Conservation (phyloP, 2,329 filamentous ascomycete genomes). For the Tolypocladium inflatum region DNA sequence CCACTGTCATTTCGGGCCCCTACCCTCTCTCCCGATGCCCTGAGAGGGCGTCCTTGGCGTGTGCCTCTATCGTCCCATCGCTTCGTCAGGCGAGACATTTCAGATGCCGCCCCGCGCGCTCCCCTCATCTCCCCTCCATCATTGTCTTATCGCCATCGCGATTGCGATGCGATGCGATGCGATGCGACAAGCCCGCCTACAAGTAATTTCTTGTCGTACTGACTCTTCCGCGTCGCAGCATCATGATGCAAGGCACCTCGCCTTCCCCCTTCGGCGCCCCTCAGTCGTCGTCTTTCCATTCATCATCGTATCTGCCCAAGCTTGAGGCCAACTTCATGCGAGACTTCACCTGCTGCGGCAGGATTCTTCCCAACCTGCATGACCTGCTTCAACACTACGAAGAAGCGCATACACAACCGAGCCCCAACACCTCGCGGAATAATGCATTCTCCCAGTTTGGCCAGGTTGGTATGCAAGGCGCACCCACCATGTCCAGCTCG, state of each 20-base stretch:
- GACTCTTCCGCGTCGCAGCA: slow-evolving; percentile 40
- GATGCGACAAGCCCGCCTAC: neutral
- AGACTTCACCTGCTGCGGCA: slow-evolving; percentile 91
- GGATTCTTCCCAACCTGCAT: slow-evolving; percentile 82
- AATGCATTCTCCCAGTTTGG: slow-evolving; percentile 31
- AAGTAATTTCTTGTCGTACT: neutral
- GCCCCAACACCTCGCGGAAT: slow-evolving; percentile 30
- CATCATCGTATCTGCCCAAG: slow-evolving; percentile 91
- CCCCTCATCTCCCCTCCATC: neutral
- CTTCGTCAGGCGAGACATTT: slow-evolving; percentile 2
- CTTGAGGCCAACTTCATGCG: slow-evolving; percentile 96
- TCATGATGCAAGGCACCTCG: slow-evolving; percentile 94
- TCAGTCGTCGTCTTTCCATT: slow-evolving; percentile 92
- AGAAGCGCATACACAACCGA: slow-evolving; percentile 75
- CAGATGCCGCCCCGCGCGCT: neutral
- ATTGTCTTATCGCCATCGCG: neutral
- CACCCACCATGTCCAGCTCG: slow-evolving; percentile 22
- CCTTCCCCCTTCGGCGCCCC: slow-evolving; percentile 57
- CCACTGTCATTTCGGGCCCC: slow-evolving; percentile 8
- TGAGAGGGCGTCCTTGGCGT: neutral
- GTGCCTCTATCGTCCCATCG: neutral
- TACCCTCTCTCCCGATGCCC: neutral
- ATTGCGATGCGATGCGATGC: neutral
- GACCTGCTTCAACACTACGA: slow-evolving; percentile 96
- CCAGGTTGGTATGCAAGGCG: slow-evolving; percentile 21